Evolutionary conservation across 1,284 basidiomycete genomes (phyloP).

Genomic region (Boletellus deceptivus): DNA sequence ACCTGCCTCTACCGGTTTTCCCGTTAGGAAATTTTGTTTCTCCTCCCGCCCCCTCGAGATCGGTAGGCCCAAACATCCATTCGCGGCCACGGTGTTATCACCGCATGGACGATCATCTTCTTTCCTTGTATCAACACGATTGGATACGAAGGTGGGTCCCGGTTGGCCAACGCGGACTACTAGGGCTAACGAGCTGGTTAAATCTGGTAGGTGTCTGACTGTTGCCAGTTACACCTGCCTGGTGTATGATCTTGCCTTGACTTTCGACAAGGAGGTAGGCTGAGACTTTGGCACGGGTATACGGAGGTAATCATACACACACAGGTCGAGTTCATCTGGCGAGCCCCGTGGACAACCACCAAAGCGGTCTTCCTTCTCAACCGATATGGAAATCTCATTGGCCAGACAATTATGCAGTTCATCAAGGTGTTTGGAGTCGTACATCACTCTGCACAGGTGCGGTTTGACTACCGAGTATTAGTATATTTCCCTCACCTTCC

Average conservation of each 20-base stretch:
- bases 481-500: neutral
- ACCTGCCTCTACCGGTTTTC: no score
- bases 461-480: neutral
- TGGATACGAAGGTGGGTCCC: neutral
- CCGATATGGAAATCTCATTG: conserved; percentile 1
- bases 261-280: conserved; percentile 2
- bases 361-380: conserved; percentile 8
- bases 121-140: neutral
- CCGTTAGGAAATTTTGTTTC: no score
- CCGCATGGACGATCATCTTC: neutral
- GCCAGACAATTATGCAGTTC: neutral
- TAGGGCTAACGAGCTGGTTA: neutral
- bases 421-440: neutral
- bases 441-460: neutral
- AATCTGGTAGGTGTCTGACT: neutral
- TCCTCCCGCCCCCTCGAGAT: no score
- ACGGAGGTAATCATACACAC: neutral
- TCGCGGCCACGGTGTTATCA: neutral
- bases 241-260: neutral
- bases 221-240: neutral
- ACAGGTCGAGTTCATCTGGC: conserved; percentile 11
- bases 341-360: conserved; percentile 8
- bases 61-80: no score
- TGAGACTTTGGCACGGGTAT: neutral
- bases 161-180: neutral